These are phyloP conservation scores for Pyricularia sp. DNA, from an alignment of 2,329 filamentous ascomycete genomes.

Conservation along the genomic window DNA sequence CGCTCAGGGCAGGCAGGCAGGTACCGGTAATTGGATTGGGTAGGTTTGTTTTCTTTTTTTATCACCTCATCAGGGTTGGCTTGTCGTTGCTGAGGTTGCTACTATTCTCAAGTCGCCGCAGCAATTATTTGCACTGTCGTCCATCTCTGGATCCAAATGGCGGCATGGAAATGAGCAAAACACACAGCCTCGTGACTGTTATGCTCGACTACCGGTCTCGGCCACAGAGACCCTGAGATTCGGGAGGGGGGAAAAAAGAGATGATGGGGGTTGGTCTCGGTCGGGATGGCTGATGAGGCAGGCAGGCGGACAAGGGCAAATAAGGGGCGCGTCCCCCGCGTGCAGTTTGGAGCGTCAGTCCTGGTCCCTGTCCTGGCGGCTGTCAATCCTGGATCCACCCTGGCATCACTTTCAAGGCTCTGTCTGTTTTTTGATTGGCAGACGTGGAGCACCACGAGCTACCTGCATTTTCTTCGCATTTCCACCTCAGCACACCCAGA, in stretches of 20 bases:
- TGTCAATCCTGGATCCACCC: neutral
- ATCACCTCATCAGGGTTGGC: neutral
- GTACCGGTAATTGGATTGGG: neutral
- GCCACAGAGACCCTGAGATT: neutral
- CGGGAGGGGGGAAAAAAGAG: neutral
- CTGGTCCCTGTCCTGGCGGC: neutral
- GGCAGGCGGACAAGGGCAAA: neutral
- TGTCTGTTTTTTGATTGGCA: neutral
- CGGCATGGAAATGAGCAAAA: neutral
- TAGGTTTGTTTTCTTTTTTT: neutral
- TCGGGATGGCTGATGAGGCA: neutral
- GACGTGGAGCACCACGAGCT: neutral
- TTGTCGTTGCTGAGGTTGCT: neutral
- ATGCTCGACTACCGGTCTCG: neutral
- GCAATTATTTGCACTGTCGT: too few relatives aligned
- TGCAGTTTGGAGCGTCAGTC: neutral
- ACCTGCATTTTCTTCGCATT: neutral
- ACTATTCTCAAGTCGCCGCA: neutral
- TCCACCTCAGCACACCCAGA: neutral
- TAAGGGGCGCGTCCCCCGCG: neutral
- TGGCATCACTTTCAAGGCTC: neutral
- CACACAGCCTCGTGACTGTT: neutral
- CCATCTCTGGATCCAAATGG: neutral
- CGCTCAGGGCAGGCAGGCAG: neutral
- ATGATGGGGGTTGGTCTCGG: neutral